phyloP scores from a whole-genome alignment of 2,329 filamentous ascomycete genomes.

The Fonsecaea pedrosoi region DNA sequence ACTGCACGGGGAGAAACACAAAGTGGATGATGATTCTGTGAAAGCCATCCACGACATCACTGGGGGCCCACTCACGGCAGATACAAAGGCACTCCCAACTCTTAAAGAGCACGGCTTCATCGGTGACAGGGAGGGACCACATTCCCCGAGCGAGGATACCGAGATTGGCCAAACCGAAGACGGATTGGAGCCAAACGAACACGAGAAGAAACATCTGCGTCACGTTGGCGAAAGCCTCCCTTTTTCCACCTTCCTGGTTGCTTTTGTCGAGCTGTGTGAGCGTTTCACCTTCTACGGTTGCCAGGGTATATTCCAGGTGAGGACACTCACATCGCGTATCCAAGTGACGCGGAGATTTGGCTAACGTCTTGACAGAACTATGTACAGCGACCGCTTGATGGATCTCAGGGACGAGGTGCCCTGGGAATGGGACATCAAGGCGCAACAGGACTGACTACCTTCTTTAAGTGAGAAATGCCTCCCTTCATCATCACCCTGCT shows the following conservation, averaged over 20 bases:
- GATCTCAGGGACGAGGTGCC: conserved; percentile 56
- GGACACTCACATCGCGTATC: conserved; percentile 51
- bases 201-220: conserved; percentile 19
- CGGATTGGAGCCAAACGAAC: conserved; percentile 21
- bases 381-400: conserved; percentile 52
- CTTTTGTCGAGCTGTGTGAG: conserved; percentile 34
- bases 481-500: conserved; percentile 43
- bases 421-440: conserved; percentile 65
- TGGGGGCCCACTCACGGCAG: conserved; percentile 14
- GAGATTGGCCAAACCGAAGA: conserved; percentile 16
- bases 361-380: conserved; percentile 54
- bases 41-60: conserved; percentile 11
- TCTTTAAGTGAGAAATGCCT: conserved; percentile 60
- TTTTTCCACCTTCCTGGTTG: conserved; percentile 27
- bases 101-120: conserved; percentile 62
- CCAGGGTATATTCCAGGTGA: conserved; percentile 63
- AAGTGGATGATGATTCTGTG: conserved; percentile 9
- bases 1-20: conserved; percentile 16
- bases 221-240: conserved; percentile 28
- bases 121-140: conserved; percentile 58
- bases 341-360: neutral
- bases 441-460: conserved; percentile 58
- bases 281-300: conserved; percentile 46
- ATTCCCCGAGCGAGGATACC: conserved; percentile 1
- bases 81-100: conserved; percentile 36